Evolutionary conservation across 176 grass and related monocot genomes (phyloP), one percentile per base, ranked within the genome.

Genomic region (Eleusine coracana): DNA sequence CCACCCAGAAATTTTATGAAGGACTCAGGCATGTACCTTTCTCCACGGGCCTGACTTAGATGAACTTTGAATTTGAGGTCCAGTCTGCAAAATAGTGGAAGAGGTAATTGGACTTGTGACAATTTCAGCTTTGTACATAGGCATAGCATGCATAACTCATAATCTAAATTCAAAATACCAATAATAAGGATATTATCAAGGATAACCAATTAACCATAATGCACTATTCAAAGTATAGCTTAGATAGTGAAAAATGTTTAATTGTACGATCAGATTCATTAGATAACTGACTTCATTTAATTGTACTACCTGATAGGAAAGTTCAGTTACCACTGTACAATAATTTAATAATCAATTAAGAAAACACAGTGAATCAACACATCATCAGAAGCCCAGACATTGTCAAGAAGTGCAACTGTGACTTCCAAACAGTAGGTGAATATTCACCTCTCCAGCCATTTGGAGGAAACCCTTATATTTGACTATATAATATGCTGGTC

Each of bases 11-110:
- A 67, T 61, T 68, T 71, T 45, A 84, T 58, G 73, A 16, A 64
- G 73, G 20, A 56, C 2, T 80, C 10, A 62, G 27, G 79, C 37
- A 63, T 88, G 92, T 90, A 94, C 95, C 95, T 97, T 97, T 81
- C 95, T 94, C 95, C 95, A 97, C n/a, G 95, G 92, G 10, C 95
- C 95, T 17, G 95, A 94, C 85, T 97, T 97, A 10, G 95, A 92
- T 73, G 95, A 97, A 90, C 90, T 89, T 88, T 97, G 90, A 28
- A 90, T 85, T 85, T 89, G 66, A 80, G 90, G 50, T 58, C 84
- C 89, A 28, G 86, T 78, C 95, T 97, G 88, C 50, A 83, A 45
- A 88, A 85, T 61, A 78, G 71, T 83, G 82, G 54, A 87, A 81
- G 86, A 59, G 6, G 46, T 71, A 80, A 86, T 50, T 66, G 36